Evolutionary conservation across 1,139 yeast species (phyloP).

Genomic region (Pichia sp.): DNA sequence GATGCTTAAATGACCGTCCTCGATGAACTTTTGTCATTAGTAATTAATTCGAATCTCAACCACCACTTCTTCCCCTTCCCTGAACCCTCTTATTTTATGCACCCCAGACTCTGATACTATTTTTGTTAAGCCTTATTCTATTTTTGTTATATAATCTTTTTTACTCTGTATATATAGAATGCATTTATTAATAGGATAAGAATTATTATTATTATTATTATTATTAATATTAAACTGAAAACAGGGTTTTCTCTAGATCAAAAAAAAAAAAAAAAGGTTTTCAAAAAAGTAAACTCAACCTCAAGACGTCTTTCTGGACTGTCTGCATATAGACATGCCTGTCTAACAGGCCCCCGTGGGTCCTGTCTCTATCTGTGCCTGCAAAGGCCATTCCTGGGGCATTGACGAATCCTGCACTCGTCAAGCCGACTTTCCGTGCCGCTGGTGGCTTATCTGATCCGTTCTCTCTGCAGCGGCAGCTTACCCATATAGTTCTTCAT

Average conservation of each 20-base stretch:
- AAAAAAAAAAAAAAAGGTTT: background rate
- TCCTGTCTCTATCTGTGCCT: no score
- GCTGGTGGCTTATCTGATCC: background rate
- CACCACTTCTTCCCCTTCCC: background rate
- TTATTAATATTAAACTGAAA: background rate
- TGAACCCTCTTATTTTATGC: background rate
- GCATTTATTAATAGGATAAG: background rate
- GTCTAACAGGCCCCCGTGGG: no score
- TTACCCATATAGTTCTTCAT: constrained; percentile 15
- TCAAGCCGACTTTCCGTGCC: no score
- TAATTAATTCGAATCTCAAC: background rate
- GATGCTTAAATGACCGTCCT: background rate
- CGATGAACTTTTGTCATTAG: background rate
- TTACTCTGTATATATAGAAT: background rate
- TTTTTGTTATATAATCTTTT: background rate
- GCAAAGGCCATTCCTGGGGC: no score
- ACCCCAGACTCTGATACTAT: background rate
- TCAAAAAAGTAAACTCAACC: background rate
- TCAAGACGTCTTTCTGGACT: background rate
- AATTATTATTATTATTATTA: background rate
- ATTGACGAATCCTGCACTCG: no score
- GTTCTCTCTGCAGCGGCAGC: background rate
- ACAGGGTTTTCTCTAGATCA: no score
- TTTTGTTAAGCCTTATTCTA: background rate
- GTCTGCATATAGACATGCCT: no score